Base-by-base conservation (phyloP, 495 filamentous ascomycete genomes). In the Talaromyces adpressus region DNA sequence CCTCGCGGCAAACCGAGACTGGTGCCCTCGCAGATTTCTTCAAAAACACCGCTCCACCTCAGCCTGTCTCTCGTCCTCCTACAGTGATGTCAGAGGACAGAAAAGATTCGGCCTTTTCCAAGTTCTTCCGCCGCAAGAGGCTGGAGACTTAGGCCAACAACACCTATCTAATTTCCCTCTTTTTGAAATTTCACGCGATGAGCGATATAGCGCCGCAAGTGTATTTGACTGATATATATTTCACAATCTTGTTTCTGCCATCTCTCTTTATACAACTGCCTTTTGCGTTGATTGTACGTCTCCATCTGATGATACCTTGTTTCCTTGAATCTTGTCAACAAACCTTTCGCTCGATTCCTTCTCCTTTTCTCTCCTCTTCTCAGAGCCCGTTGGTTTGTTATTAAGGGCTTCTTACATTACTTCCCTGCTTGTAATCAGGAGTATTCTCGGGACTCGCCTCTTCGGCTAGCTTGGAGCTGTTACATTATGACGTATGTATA, bases 11-110 rank as follows among this genome's bases (percentile, higher is more conserved):
- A 57, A 74, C 75, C n/a, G 79, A 80, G 29, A 92, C 89, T 3
- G 84, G 84, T 47, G 91, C 92, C 32, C 73, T 96, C 61, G 91
- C 91, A 2, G 88, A 90, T 66, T 95, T 96, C 72, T 75, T 97
- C 14, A 85, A 82, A 47, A 88, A 87, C 64, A 89, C 88, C 23
- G 90, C 82, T 20, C 91, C 91, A n/a, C 89, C 90, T 1, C 74
- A 73, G 57, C 71, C 79, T 5, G 63, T 66, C 36, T 18, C 63
- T 64, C 11, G 61, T 12, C 69, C 39, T 11, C 49, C 54, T 57
- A 62, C 52, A 8, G 59, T 59, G 14, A 75, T 73, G 66, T 36
- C 32, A 12, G 72, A 73, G 57, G 72, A 75, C 11, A 57, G 65
- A 29, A 67, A 27, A 16, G 62, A 59, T 23, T 52, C 66, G 34